Conservation (phyloP, 2,329 filamentous ascomycete species). For the Helminthosporium solani region DNA sequence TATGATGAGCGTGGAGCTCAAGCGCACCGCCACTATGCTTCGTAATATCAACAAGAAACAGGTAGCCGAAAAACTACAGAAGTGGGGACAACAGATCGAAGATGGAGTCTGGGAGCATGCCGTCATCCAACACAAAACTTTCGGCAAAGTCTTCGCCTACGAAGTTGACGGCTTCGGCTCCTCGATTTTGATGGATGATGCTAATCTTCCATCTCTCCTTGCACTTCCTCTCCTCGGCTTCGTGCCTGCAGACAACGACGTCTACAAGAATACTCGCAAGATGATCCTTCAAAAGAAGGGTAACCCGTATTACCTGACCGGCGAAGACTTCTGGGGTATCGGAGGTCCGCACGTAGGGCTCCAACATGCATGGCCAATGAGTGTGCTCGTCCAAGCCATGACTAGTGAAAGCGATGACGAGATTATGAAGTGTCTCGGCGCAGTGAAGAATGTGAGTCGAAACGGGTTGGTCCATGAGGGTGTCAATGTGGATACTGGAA, state of each 20-base stretch:
- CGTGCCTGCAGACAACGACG: constrained; percentile 60
- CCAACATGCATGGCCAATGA: constrained; percentile 97
- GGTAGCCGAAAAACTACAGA: constrained; percentile 51
- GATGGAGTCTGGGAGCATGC: constrained; percentile 83
- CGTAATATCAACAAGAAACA: constrained; percentile 56
- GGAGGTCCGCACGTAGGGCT: constrained; percentile 82
- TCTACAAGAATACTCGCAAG: constrained; percentile 85
- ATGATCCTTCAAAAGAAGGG: constrained; percentile 73
- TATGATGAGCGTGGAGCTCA: constrained; percentile 89
- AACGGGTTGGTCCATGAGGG: constrained; percentile 90
- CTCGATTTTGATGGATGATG: constrained; percentile 83
- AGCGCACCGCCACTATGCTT: constrained; percentile 71
- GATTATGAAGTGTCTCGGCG: constrained; percentile 69
- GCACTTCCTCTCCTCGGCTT: constrained; percentile 80
- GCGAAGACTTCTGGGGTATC: constrained; percentile 78
- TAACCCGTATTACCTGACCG: constrained; percentile 87
- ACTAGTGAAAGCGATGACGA: constrained; percentile 82
- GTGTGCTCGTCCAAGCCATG: constrained; percentile 84
- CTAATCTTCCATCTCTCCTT: constrained; percentile 79
- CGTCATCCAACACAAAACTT: constrained; percentile 72
- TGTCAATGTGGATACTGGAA: constrained; percentile 72
- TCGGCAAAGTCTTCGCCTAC: constrained; percentile 79
- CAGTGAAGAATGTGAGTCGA: constrained; percentile 73
- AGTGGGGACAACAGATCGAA: constrained; percentile 65
- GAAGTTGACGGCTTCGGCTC: constrained; percentile 88